Conservation (phyloP, 140 eudicot genomes). For the Bidens hawaiensis region DNA sequence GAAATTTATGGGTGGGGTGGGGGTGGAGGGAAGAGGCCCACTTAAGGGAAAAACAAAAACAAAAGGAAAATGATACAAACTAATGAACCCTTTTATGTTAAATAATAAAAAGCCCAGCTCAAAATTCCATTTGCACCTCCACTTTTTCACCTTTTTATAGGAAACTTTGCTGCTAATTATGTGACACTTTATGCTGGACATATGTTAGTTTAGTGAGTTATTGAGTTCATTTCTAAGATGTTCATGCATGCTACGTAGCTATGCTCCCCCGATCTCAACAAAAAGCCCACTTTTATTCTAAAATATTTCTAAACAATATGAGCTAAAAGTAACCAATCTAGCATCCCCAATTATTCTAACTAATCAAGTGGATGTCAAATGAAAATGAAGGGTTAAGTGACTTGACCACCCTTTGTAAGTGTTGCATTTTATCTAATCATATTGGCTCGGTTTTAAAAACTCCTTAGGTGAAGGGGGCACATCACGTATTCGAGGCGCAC, state of each 20-base stretch:
- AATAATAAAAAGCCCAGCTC: slow-evolving; percentile 28
- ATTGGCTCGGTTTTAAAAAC: too few species aligned
- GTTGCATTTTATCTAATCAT: too few species aligned
- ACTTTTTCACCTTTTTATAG: slow-evolving; percentile 22
- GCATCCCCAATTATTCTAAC: slow-evolving; percentile 14
- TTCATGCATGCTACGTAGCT: slow-evolving; percentile 19
- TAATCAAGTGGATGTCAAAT: slow-evolving; percentile 12
- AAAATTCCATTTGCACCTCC: slow-evolving; percentile 28
- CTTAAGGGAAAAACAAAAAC: slow-evolving; percentile 10
- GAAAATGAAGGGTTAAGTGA: too few species aligned
- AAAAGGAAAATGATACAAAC: neutral
- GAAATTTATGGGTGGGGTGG: neutral
- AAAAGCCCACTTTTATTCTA: slow-evolving; percentile 14
- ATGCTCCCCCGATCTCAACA: slow-evolving; percentile 21
- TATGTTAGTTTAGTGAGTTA: slow-evolving; percentile 19
- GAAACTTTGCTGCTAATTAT: slow-evolving; percentile 12
- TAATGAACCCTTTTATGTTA: neutral
- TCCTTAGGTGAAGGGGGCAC: too few species aligned
- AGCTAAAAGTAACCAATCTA: slow-evolving; percentile 8
- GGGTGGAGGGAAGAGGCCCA: neutral
- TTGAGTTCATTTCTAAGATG: slow-evolving; percentile 16
- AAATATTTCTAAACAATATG: slow-evolving; percentile 12
- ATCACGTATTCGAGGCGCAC: too few species aligned
- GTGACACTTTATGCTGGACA: slow-evolving; percentile 30
- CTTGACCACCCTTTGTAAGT: too few species aligned